Conservation (phyloP, 202 grass and related monocot species). For the Brachypodium distachyon region DNA sequence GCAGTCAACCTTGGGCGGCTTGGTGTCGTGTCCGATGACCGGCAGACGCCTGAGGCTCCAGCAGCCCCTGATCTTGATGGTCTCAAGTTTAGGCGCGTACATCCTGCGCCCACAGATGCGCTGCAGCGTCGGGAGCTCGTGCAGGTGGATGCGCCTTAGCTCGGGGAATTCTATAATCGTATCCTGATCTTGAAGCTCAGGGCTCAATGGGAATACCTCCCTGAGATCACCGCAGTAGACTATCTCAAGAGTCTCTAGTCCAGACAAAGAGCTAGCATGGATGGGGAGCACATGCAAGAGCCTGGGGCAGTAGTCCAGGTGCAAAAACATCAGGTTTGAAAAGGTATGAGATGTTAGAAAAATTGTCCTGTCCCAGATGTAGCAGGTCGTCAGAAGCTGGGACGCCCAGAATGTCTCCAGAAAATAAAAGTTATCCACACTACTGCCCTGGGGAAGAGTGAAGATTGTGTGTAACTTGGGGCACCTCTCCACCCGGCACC, state of each 20-base stretch:
- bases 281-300: background rate
- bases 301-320: background rate
- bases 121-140: background rate
- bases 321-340: background rate
- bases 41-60: background rate
- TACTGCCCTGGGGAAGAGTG: too few species aligned
- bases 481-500: background rate
- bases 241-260: background rate
- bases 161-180: accelerated
- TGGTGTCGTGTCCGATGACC: accelerated
- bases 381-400: background rate
- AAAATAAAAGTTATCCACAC: too few species aligned
- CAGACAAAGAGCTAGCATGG: background rate
- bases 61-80: background rate
- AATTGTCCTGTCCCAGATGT: background rate
- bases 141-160: background rate
- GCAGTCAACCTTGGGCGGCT: background rate
- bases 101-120: background rate
- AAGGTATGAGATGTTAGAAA: background rate
- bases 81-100: background rate
- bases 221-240: background rate
- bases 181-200: background rate
- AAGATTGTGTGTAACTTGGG: background rate
- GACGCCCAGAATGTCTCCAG: background rate
- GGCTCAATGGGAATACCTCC: background rate